These are phyloP conservation scores for Epichloe hybrida DNA, from an alignment of 2,329 filamentous ascomycete species.

Conservation along the genomic window DNA sequence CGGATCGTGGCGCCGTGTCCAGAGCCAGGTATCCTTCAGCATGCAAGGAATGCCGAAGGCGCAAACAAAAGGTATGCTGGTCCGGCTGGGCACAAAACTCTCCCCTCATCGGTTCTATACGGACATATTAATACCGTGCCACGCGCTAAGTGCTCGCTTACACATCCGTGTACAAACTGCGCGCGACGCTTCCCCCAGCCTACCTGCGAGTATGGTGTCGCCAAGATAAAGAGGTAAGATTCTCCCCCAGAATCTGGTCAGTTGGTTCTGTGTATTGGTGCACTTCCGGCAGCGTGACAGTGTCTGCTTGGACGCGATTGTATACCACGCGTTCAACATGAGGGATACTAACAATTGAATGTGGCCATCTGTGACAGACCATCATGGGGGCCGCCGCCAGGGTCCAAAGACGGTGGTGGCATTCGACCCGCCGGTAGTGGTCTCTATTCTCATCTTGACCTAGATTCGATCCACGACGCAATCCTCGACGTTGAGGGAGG, in stretches of 20 bases:
- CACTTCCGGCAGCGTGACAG: too few relatives aligned
- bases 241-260: not conserved
- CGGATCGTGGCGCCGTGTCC: conserved; percentile 4
- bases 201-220: conserved; percentile 30
- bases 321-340: too few relatives aligned
- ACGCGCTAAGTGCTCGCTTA: conserved; percentile 36
- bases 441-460: conserved; percentile 24
- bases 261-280: too few relatives aligned
- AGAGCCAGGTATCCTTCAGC: conserved; percentile 23
- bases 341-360: not conserved
- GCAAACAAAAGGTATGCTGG: conserved; percentile 34
- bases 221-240: conserved; percentile 13
- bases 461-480: conserved; percentile 20
- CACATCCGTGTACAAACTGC: conserved; percentile 40
- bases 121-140: too few relatives aligned
- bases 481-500: conserved; percentile 18
- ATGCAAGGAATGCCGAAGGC: conserved; percentile 36
- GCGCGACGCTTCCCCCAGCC: conserved; percentile 37
- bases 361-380: not conserved
- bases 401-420: conserved; percentile 8
- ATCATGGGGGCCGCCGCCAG: conserved; percentile 3
- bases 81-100: not conserved
- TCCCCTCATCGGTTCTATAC: not conserved
- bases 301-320: too few relatives aligned
- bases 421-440: conserved; percentile 7